Base-by-base conservation (phyloP, 176 grass and related monocot species). In the Tillandsia leiboldiana region DNA sequence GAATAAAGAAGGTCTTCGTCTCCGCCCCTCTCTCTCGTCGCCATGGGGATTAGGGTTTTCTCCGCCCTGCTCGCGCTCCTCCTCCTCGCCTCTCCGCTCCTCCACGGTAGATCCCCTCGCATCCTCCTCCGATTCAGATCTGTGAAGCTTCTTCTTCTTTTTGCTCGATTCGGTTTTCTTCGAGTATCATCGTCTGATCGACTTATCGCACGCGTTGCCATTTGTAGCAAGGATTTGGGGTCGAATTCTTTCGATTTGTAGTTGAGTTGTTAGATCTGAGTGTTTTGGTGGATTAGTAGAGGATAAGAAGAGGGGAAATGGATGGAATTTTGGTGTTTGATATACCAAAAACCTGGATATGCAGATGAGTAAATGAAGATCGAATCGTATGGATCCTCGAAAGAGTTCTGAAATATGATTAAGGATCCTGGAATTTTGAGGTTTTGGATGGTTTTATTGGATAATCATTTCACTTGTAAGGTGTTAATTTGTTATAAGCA, bases 1-100 rank as follows among this genome's bases (percentile, higher is more conserved):
- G 64, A 28, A 29, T 8, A 18, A 66, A 66, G 1, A 23, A 42
- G 56, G 56, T 23, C 53, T 48, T 47, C 33, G 8, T 67, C 65
- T 67, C 28, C 29, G 3, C 8, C 29, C n/a, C 65, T 8, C 64
- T 20, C 11, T 7, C 18, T 3, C 49, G 0, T 58, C 51, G 76
- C 86, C 74, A 92, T 92, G 93, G 77, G 73, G 72, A 78, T 68
- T 90, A 96, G 93, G 89, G 89, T 92, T 87, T 90, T 86, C 81
- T 48, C 83, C 33, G 72, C 84, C 17, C 49, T 96, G 48, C 54
- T 96, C 56, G 79, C 83, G 53, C 68, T 87, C 76, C 89, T 96
- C 84, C 70, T 96, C 70, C 73, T 73, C 17, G 83, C 86, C 20
- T 83, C 86, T 20, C 86, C 86, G 49, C 51, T 90, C 68, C 12